A percentile compares a stretch with the other conserved stretches of the same genome.
These are phyloP conservation scores for Coniochaeta sp. DNA, from an alignment of 2,329 filamentous ascomycete species.

Conservation along the genomic window DNA sequence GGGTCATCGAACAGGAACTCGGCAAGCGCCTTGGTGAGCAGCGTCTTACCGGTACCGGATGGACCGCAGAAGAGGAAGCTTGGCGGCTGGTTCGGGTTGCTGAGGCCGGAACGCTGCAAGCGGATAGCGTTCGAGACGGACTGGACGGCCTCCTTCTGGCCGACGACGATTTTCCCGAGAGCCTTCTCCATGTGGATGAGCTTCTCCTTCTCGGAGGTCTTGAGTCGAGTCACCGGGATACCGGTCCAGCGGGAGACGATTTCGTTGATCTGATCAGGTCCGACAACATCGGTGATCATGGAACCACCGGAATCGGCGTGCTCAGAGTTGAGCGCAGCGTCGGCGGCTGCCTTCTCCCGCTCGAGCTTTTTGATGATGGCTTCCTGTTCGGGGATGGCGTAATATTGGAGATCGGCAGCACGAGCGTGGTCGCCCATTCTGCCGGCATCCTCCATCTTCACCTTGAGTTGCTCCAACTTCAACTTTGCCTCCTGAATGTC, in stretches of 20 bases:
- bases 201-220: conserved; percentile 96
- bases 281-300: conserved; percentile 87
- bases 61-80: conserved; percentile 99
- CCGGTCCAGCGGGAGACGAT: conserved; percentile 98
- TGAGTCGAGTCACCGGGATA: conserved; percentile 89
- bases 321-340: conserved; percentile 56
- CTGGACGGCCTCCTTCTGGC: conserved; percentile 86
- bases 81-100: conserved; percentile 93
- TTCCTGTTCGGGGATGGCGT: conserved; percentile 91
- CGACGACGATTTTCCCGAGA: conserved; percentile 77
- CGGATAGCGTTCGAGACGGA: conserved; percentile 95
- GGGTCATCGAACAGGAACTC: conserved; percentile 97
- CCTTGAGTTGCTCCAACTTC: conserved; percentile 85
- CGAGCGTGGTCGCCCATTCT: conserved; percentile 77
- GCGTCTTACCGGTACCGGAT: conserved; percentile 94
- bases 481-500: conserved; percentile 92
- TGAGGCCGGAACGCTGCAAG: conserved; percentile 86
- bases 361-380: conserved; percentile 74
- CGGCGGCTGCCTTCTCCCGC: conserved; percentile 68
- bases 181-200: conserved; percentile 94
- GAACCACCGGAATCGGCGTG: conserved; percentile 56
- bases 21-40: conserved; percentile 92
- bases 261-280: conserved; percentile 97
- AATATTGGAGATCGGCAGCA: conserved; percentile 92
- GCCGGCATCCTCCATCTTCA: conserved; percentile 90